Evolutionary conservation across 305 asterid genomes (phyloP), one percentile per base, ranked within the genome.

Genomic region (Fraxinus xanthoxyloides): DNA sequence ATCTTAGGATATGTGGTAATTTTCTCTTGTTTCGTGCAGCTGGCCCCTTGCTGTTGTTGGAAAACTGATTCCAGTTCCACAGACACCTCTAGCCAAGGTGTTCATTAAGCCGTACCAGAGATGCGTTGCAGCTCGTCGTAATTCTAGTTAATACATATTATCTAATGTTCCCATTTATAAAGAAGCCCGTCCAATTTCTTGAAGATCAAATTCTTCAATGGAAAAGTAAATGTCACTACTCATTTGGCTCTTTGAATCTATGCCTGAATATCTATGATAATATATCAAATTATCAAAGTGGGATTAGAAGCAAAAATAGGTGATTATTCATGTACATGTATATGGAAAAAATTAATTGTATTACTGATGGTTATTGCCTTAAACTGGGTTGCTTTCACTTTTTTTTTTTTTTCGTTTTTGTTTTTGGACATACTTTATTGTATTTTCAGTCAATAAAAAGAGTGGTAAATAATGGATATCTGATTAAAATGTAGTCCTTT

Each of bases 31-130:
- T 73, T 84, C 34, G 70, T 88, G 73, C 95, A 94, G 99, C 82
- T 95, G 97, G 99, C 99, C 98, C 77, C 97, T 95, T 70, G 99
- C 97, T 43, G 63, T 85, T 72, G 90, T 88, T 3, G 98, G 98
- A 40, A 95, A 95, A 86, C 73, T 89, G 81, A 91, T 93, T 78
- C 97, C 97, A 61, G 98, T 95, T 76, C 98, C 99, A 6, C 82
- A 91, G 88, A 92, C 94, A 17, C 98, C 97, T 65, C 84, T 95
- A 35, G 97, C 92, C 36, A 94, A 91, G 87, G 94, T 89, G 80
- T 91, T 92, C 87, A 77, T 86, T 61, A 92, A 82, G 87, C 97
- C 94, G 65, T 92, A 95, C 86, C 94, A 86, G 83, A 83, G 87
- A 59, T 90, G 92, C 86, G 87, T 95, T 6, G 92, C 90, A 82